A percentile compares a stretch with the other conserved stretches of the same genome.
Conservation (phyloP, 2,329 filamentous ascomycete genomes). For the Monilinia aucupariae region DNA sequence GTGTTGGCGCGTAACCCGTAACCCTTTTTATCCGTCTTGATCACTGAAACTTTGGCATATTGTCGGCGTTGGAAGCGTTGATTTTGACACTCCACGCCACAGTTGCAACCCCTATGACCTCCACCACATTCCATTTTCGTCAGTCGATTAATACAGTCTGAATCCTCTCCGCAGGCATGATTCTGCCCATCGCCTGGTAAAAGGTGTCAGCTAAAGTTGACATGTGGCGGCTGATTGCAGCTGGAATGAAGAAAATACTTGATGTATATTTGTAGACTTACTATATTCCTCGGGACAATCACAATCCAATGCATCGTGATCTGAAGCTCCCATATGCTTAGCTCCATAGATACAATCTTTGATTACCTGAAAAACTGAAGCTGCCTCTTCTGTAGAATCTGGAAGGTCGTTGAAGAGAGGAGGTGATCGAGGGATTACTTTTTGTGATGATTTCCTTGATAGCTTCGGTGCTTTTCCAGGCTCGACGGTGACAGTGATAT, state of each 20-base stretch:
- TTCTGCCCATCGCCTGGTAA: conserved; percentile 58
- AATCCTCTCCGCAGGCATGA: conserved; percentile 87
- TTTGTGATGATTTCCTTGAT: conserved; percentile 68
- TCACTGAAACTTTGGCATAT: conserved; percentile 87
- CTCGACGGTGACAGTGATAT: conserved; percentile 58
- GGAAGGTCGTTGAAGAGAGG: conserved; percentile 68
- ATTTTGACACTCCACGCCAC: conserved; percentile 83
- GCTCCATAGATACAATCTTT: conserved; percentile 84
- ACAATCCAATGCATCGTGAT: conserved; percentile 86
- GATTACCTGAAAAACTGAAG: conserved; percentile 72
- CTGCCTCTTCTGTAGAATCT: conserved; percentile 73
- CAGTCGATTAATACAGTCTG: conserved; percentile 95
- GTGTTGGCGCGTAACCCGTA: conserved; percentile 81
- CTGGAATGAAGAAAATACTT: background rate
- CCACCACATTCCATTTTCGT: conserved; percentile 94
- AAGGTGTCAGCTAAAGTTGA: conserved; percentile 33
- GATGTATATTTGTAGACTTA: conserved; percentile 48
- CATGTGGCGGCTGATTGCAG: background rate
- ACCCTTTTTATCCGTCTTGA: conserved; percentile 97
- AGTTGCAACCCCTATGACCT: conserved; percentile 66
- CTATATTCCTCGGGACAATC: conserved; percentile 94
- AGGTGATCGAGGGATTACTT: conserved; percentile 55
- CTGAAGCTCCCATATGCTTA: conserved; percentile 84
- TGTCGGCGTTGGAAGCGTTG: conserved; percentile 88
- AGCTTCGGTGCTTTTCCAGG: conserved; percentile 64